Evolutionary conservation across 441 rosid genomes (phyloP).

Genomic region (Viola pubescens): DNA sequence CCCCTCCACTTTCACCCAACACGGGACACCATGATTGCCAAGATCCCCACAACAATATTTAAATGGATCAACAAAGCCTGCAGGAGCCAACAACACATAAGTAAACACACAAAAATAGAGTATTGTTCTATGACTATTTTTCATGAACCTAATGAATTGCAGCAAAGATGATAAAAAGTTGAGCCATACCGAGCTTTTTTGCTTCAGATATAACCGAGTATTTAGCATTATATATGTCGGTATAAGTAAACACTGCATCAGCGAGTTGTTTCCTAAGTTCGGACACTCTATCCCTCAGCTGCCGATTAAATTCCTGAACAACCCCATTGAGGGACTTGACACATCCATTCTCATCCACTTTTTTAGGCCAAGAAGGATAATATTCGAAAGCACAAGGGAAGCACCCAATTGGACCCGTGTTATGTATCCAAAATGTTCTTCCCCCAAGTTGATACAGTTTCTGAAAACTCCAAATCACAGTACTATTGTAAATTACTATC

Average conservation of each 20-base stretch:
- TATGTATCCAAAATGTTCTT: conserved; percentile 68
- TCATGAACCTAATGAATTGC: not conserved
- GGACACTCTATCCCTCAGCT: conserved; percentile 27
- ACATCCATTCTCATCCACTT: conserved; percentile 45
- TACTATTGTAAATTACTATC: not conserved
- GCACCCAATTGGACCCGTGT: conserved; percentile 72
- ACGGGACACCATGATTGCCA: conserved; percentile 41
- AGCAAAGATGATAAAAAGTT: not conserved
- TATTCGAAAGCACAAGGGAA: conserved; percentile 44
- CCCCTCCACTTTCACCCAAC: conserved; percentile 37
- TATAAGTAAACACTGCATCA: conserved; percentile 38
- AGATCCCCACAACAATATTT: conserved; percentile 74
- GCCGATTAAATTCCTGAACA: conserved; percentile 41
- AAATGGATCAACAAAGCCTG: conserved; percentile 45
- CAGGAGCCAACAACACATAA: conserved; percentile 6
- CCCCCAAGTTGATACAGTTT: conserved; percentile 40
- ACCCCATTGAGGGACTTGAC: conserved; percentile 47
- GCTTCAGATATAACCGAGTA: conserved; percentile 36
- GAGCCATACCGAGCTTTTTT: conserved; percentile 30
- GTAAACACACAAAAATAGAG: not conserved
- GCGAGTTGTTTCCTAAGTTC: conserved; percentile 35
- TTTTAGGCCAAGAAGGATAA: conserved; percentile 26
- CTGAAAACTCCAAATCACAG: conserved; percentile 20
- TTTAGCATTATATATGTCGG: conserved; percentile 49
- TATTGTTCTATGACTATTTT: not conserved